Evolutionary conservation across 768 basidiomycete genomes (phyloP).

Genomic region (Podaxis carcinomalis): DNA sequence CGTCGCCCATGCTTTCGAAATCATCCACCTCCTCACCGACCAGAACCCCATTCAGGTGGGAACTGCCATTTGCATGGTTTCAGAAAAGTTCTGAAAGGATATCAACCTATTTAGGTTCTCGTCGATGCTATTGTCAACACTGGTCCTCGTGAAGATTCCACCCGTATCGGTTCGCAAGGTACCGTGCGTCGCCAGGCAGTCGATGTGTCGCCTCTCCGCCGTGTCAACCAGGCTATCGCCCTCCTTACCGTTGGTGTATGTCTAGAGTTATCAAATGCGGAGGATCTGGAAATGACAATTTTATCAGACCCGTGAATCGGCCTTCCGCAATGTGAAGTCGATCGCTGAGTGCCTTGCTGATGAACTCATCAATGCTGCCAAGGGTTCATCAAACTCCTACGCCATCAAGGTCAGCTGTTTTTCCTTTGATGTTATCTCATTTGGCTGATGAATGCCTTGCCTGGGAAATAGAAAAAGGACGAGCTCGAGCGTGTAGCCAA

Average conservation of each 20-base stretch:
- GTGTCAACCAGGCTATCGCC: constrained; percentile 96
- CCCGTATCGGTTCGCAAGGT: constrained; percentile 99
- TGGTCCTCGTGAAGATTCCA: constrained; percentile 98
- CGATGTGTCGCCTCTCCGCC: constrained; percentile 96
- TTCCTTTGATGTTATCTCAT: background rate
- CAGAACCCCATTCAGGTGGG: constrained; percentile 98
- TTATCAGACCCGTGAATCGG: constrained; percentile 91
- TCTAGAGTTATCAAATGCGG: constrained; percentile 11
- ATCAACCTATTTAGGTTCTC: constrained; percentile 53
- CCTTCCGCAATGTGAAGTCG: constrained; percentile 99
- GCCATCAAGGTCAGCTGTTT: constrained; percentile 82
- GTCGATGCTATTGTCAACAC: constrained; percentile 99
- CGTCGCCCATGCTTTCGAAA: constrained; percentile 98
- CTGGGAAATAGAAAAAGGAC: constrained; percentile 80
- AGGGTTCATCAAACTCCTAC: constrained; percentile 99
- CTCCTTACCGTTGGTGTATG: constrained; percentile 95
- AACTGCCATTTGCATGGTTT: background rate
- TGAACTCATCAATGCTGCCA: constrained; percentile 99
- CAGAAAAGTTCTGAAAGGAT: constrained; percentile 1
- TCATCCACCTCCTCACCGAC: constrained; percentile 99
- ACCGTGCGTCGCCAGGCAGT: constrained; percentile 99
- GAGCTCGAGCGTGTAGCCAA: constrained; percentile 99
- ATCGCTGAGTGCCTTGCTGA: constrained; percentile 98
- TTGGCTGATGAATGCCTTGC: constrained; percentile 6
- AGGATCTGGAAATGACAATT: background rate